Percentiles rank a stretch among this genome's conserved stretches.
These are phyloP conservation scores for Helianthus annuus DNA, from an alignment of 129 eudicot species.

Conservation along the genomic window DNA sequence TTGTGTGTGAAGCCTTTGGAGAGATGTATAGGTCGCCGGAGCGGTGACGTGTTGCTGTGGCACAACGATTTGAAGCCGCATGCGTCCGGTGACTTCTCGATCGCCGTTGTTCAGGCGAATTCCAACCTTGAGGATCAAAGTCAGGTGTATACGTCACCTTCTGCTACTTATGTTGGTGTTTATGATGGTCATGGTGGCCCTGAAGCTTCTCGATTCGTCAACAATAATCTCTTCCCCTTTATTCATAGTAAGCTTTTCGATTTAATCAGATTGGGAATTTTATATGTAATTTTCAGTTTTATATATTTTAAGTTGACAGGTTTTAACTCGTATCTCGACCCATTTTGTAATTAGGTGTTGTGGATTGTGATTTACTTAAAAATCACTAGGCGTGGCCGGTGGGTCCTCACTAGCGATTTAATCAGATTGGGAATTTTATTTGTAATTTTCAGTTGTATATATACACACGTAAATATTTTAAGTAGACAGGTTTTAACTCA, in stretches of 20 bases:
- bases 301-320: too few species aligned
- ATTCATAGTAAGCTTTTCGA: conserved; percentile 48
- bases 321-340: too few species aligned
- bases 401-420: too few species aligned
- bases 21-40: conserved; percentile 49
- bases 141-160: conserved; percentile 65
- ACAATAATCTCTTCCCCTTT: conserved; percentile 55
- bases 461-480: too few species aligned
- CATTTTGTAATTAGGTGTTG: background rate
- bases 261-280: too few species aligned
- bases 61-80: conserved; percentile 67
- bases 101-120: conserved; percentile 82
- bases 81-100: conserved; percentile 71
- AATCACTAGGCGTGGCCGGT: too few species aligned
- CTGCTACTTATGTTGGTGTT: conserved; percentile 73
- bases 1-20: conserved; percentile 48
- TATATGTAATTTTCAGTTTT: too few species aligned
- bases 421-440: too few species aligned
- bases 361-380: background rate
- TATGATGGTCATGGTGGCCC: conserved; percentile 64
- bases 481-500: too few species aligned
- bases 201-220: conserved; percentile 53
- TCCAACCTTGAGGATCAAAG: conserved; percentile 65
- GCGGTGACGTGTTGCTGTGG: conserved; percentile 65
- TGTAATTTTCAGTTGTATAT: too few species aligned